Evolutionary conservation across 768 basidiomycete species (phyloP).

Genomic region (Omphalotus guepiniiformis): DNA sequence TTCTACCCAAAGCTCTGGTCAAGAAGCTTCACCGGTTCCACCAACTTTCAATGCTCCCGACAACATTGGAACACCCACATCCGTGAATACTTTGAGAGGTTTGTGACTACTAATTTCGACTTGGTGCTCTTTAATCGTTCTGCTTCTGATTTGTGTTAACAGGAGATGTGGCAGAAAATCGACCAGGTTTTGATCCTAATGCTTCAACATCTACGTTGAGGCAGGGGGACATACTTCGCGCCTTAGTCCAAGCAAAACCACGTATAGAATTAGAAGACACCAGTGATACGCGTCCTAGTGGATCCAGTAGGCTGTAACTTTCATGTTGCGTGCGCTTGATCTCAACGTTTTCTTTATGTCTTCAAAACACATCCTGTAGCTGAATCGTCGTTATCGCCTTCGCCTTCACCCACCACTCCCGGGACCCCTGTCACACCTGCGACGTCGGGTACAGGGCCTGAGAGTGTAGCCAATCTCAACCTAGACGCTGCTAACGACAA

Average conservation of each 20-base stretch:
- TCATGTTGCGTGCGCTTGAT: background rate
- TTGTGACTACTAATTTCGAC: background rate
- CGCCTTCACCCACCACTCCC: slow-evolving; percentile 3
- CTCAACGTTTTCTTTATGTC: background rate
- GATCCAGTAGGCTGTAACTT: slow-evolving; percentile 2
- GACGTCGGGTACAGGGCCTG: background rate
- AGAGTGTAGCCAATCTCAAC: background rate
- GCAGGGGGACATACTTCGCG: background rate
- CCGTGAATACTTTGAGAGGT: too few species aligned
- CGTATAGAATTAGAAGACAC: background rate
- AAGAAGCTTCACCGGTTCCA: too few species aligned
- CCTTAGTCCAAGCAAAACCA: background rate
- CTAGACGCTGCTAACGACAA: background rate
- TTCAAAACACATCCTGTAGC: background rate
- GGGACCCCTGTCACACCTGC: slow-evolving; percentile 1
- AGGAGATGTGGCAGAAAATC: too few species aligned
- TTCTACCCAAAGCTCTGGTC: too few species aligned
- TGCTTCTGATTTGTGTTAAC: too few species aligned
- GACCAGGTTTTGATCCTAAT: background rate
- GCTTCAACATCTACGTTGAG: slow-evolving; percentile 1
- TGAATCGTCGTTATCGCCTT: slow-evolving; percentile 1
- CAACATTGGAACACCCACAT: too few species aligned
- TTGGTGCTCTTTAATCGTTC: background rate
- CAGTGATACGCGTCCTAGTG: slow-evolving; percentile 7
- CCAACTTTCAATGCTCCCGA: too few species aligned